Percentiles rank a stretch among this genome's conserved stretches.
Conservation (phyloP, 139 green algal species). For the Yamagishiella unicocca region DNA sequence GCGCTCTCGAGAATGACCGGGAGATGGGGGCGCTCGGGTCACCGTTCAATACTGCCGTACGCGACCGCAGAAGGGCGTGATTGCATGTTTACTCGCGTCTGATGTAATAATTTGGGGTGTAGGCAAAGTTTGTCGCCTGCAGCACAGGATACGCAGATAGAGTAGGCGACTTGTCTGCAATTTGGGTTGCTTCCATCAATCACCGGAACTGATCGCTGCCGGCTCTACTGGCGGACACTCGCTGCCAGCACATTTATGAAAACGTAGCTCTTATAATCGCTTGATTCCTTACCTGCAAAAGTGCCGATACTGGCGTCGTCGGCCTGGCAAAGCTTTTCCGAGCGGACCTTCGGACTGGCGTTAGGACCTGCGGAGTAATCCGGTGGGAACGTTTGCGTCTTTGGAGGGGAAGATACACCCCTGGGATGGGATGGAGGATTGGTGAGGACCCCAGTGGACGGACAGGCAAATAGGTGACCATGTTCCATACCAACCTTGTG, state of each 20-base stretch:
- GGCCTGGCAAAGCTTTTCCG: not conserved
- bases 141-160: not conserved
- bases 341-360: conserved; percentile 21
- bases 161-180: too few species aligned
- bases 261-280: not conserved
- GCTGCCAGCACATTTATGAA: too few species aligned
- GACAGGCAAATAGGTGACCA: not conserved
- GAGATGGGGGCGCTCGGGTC: not conserved
- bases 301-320: not conserved
- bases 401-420: not conserved
- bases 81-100: not conserved
- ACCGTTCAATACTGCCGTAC: conserved; percentile 23
- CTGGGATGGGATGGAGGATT: not conserved
- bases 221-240: not conserved
- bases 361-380: conserved; percentile 14
- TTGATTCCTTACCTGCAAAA: not conserved
- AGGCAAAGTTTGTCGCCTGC: conserved; percentile 23
- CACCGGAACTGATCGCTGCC: not conserved
- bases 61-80: too few species aligned
- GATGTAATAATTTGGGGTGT: conserved; percentile 9
- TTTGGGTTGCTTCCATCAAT: not conserved
- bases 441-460: not conserved
- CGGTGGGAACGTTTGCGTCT: not conserved
- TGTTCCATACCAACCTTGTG: not conserved
- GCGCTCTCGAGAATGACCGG: not conserved